Base-by-base conservation (phyloP, 495 filamentous ascomycete genomes). In the Margaritispora aquatica region DNA sequence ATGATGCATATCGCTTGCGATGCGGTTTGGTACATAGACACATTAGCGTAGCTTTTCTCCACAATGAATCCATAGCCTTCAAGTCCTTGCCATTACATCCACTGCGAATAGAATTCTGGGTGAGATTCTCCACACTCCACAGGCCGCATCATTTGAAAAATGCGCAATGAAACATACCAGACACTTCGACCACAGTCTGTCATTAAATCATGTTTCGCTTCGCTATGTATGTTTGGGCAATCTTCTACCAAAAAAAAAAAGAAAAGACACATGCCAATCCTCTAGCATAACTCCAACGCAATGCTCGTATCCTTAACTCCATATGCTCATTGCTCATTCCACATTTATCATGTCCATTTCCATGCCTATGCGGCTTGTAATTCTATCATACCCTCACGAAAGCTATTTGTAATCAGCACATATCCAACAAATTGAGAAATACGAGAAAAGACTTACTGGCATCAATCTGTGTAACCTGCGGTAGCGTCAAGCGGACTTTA, bases 391-490 rank as follows among this genome's bases (percentile, higher is more conserved):
- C 65, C 26, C 62, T 57, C 11, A 67, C 62, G 31, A 62, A 67
- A 21, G 65, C 64, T 67, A 29, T 23, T 46, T 20, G 22, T 17
- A n/a, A 24, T 55, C 20, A 63, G 57, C 26, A 15, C 19, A 19
- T 54, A 51, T 3, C 22, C 31, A 47, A 4, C 26, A 11, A 36
- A 24, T 47, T 2, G 44, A 55, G 15, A 9, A 9, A 24, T 26
- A 29, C 5, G 17, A 24, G 19, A 26, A 23, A 54, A 26, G 63
- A 89, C 93, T 82, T 78, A 97, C 94, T 95, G 27, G 94, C 94
- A 83, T 99, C 94, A 69, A 99, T 96, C 78, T 99, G 89, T 70
- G 80, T 76, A 26, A 99, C 76, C 69, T 89, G 84, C 66, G 94
- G 94, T 71, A 99, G 71, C 51, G 90, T 87, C 72, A 99, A 73